A percentile compares a stretch with the other conserved stretches of the same genome.
phyloP scores from a whole-genome alignment of 2,329 filamentous ascomycete species.

The Talaromyces sp. region DNA sequence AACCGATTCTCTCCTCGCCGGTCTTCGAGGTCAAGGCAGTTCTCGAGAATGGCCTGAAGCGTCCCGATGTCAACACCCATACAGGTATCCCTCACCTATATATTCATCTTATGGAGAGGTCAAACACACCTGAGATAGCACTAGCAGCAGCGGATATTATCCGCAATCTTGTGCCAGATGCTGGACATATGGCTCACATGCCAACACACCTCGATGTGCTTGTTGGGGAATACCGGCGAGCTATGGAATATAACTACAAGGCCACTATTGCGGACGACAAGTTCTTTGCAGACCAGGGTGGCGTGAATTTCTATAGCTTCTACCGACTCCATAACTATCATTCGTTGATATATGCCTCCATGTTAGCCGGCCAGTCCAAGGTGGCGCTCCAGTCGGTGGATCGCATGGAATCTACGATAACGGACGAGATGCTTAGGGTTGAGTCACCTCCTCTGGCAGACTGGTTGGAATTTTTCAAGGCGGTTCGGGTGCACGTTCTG shows the following conservation, averaged over 20 bases:
- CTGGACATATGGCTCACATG: constrained; percentile 68
- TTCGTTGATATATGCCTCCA: constrained; percentile 66
- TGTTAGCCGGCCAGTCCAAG: constrained; percentile 62
- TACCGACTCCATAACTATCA: constrained; percentile 69
- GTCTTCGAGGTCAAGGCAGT: constrained; percentile 56
- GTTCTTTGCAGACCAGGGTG: constrained; percentile 53
- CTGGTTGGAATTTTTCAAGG: constrained; percentile 12
- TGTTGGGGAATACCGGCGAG: constrained; percentile 61
- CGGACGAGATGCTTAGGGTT: constrained; percentile 51
- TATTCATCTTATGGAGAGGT: constrained; percentile 76
- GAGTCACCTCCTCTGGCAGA: constrained; percentile 12
- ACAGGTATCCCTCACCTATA: constrained; percentile 70
- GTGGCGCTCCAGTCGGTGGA: constrained; percentile 55
- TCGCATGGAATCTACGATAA: constrained; percentile 55
- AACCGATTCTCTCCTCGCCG: constrained; percentile 50
- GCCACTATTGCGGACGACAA: constrained; percentile 63
- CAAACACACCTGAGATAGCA: constrained; percentile 56
- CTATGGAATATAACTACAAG: constrained; percentile 59
- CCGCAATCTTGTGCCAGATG: constrained; percentile 60
- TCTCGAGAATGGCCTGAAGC: constrained; percentile 54
- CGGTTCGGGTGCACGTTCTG: constrained; percentile 10
- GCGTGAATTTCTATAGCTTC: constrained; percentile 66
- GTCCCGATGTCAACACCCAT: constrained; percentile 50
- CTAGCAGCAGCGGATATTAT: constrained; percentile 55
- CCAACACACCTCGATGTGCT: constrained; percentile 68